phyloP scores from a whole-genome alignment of 208 protist genomes.

The Blechomonas ayalai region DNA sequence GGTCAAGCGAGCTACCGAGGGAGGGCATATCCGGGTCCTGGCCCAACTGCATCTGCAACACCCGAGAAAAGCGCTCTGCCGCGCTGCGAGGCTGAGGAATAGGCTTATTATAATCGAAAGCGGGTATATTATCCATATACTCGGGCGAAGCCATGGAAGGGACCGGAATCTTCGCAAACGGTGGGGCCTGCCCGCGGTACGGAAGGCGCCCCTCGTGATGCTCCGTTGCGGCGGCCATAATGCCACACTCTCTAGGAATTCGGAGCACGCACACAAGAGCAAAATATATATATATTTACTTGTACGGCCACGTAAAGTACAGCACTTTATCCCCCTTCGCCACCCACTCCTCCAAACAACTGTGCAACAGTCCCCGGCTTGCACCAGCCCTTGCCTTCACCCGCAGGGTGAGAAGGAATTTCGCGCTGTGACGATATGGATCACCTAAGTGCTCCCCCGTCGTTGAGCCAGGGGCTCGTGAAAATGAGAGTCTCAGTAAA shows the following conservation, averaged over 20 bases:
- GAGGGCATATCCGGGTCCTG: constrained; percentile 63
- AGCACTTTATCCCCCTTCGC: too few species aligned
- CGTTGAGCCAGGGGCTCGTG: too few species aligned
- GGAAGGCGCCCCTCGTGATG: background rate
- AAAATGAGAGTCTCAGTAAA: too few species aligned
- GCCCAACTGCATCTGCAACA: constrained; percentile 49
- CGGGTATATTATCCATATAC: constrained; percentile 53
- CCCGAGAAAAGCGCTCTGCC: constrained; percentile 41
- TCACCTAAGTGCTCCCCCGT: too few species aligned
- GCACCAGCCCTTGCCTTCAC: too few species aligned
- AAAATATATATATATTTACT: constrained; percentile 6
- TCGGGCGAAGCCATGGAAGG: constrained; percentile 57
- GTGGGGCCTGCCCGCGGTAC: constrained; percentile 12
- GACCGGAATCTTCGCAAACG: constrained; percentile 29
- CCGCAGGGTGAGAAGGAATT: too few species aligned
- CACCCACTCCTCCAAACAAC: too few species aligned
- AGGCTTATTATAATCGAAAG: constrained; percentile 44
- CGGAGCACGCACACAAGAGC: constrained; percentile 15
- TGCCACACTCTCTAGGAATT: too few species aligned
- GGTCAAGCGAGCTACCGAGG: constrained; percentile 30
- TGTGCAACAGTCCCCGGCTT: too few species aligned
- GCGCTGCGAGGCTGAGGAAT: constrained; percentile 27
- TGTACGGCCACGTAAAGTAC: background rate
- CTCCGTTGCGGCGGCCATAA: background rate
- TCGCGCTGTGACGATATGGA: too few species aligned